Percentiles rank a stretch among this genome's conserved stretches.
Evolutionary conservation across 2,329 filamentous ascomycete genomes (phyloP).

Genomic region (Fusarium tuaranense): DNA sequence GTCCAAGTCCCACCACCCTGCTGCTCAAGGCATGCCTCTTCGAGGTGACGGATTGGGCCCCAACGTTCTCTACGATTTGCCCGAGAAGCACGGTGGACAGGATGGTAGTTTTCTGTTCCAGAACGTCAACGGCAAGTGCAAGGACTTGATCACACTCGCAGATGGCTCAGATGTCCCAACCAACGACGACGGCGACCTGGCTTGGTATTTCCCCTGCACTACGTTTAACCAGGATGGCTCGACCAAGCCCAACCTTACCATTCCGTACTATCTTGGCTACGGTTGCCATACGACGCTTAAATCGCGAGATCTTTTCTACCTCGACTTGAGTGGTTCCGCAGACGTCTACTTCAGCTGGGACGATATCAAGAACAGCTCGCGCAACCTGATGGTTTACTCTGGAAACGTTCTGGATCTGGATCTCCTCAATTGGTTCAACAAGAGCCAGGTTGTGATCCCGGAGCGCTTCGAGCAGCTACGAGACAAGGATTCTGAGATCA

Average conservation of each 20-base stretch:
- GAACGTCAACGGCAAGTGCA: conserved; percentile 97
- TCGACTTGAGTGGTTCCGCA: conserved; percentile 72
- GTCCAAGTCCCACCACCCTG: conserved; percentile 79
- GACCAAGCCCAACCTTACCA: conserved; percentile 77
- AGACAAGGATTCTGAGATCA: conserved; percentile 69
- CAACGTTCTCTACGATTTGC: conserved; percentile 90
- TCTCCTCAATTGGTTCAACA: conserved; percentile 91
- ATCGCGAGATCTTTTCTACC: conserved; percentile 81
- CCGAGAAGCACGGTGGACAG: conserved; percentile 83
- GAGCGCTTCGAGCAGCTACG: conserved; percentile 83
- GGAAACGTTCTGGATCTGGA: conserved; percentile 93
- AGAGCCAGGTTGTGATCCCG: conserved; percentile 80
- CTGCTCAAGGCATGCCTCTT: conserved; percentile 80
- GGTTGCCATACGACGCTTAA: conserved; percentile 83
- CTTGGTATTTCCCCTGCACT: conserved; percentile 97
- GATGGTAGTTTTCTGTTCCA: conserved; percentile 98
- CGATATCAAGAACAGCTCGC: conserved; percentile 87
- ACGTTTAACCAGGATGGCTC: conserved; percentile 96
- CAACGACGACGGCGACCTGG: conserved; percentile 77
- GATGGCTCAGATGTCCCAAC: conserved; percentile 82
- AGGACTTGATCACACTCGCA: conserved; percentile 83
- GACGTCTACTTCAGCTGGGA: conserved; percentile 98
- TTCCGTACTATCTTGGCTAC: conserved; percentile 84
- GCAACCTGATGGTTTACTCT: conserved; percentile 94
- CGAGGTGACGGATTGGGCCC: conserved; percentile 62